Conservation (phyloP, 371 early-diverging fungal species). For the Ordospora colligata region DNA sequence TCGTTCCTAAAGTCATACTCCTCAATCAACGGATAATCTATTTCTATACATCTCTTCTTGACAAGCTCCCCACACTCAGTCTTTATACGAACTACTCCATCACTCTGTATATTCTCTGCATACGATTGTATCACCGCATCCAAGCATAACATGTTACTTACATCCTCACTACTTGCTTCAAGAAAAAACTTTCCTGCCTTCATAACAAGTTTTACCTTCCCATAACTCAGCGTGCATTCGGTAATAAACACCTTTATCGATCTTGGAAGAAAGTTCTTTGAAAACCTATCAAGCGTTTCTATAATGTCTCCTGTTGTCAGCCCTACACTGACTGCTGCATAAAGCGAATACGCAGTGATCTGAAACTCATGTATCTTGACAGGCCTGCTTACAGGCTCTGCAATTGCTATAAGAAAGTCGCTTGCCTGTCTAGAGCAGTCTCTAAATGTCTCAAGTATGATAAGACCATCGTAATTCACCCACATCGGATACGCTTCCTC, state of each 20-base stretch:
- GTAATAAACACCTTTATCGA: slow-evolving; percentile 74
- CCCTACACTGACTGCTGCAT: slow-evolving; percentile 97
- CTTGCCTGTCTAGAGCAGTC: slow-evolving; percentile 82
- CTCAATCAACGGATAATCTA: slow-evolving; percentile 91
- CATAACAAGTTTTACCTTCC: slow-evolving; percentile 89
- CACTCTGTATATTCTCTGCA: slow-evolving; percentile 58
- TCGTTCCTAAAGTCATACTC: slow-evolving; percentile 97
- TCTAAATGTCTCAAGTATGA: slow-evolving; percentile 88
- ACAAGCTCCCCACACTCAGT: slow-evolving; percentile 66
- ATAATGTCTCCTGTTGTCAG: slow-evolving; percentile 86
- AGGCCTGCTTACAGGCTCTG: slow-evolving; percentile 91
- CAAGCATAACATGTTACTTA: slow-evolving; percentile 70
- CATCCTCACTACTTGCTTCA: slow-evolving; percentile 72
- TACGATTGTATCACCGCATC: slow-evolving; percentile 68
- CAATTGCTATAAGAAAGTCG: slow-evolving; percentile 92
- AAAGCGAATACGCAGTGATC: slow-evolving; percentile 86
- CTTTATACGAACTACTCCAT: background rate
- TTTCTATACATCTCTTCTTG: slow-evolving; percentile 79
- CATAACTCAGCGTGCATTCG: slow-evolving; percentile 79
- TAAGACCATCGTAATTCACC: slow-evolving; percentile 80
- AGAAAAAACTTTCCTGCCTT: slow-evolving; percentile 84
- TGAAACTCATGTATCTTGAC: slow-evolving; percentile 90
- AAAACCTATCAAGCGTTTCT: slow-evolving; percentile 75
- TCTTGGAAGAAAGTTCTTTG: slow-evolving; percentile 74
- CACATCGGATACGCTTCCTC: slow-evolving; percentile 78